These are phyloP conservation scores for Hypoxylon sp. DNA, from an alignment of 2,329 filamentous ascomycete species.

Conservation along the genomic window DNA sequence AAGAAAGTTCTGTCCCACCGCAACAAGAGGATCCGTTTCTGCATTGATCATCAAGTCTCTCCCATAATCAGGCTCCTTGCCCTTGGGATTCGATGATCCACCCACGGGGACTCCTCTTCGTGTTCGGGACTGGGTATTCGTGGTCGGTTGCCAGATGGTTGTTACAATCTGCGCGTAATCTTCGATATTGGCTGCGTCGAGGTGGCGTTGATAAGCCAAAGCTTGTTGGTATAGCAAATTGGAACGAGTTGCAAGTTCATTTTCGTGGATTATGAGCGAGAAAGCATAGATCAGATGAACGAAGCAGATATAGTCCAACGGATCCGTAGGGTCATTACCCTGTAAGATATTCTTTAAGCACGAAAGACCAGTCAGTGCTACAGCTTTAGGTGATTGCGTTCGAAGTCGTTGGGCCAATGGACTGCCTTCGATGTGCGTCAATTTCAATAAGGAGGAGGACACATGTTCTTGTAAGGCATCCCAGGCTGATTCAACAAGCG, in stretches of 20 bases:
- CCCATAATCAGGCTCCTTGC: slow-evolving; percentile 58
- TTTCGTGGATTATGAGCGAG: slow-evolving; percentile 62
- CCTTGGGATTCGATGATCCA: slow-evolving; percentile 56
- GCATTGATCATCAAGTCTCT: slow-evolving; percentile 17
- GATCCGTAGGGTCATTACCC: slow-evolving; percentile 56
- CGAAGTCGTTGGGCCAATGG: slow-evolving; percentile 60
- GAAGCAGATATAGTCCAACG: slow-evolving; percentile 65
- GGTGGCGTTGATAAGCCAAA: slow-evolving; percentile 59
- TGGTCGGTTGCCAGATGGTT: slow-evolving; percentile 65
- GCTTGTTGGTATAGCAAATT: slow-evolving; percentile 64
- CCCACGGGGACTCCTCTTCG: slow-evolving; percentile 35
- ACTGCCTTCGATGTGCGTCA: slow-evolving; percentile 59
- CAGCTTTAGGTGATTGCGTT: slow-evolving; percentile 56
- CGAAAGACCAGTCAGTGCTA: slow-evolving; percentile 61
- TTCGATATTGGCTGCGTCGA: slow-evolving; percentile 57
- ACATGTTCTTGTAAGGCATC: slow-evolving; percentile 64
- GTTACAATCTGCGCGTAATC: slow-evolving; percentile 62
- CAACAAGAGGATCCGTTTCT: slow-evolving; percentile 58
- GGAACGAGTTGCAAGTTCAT: slow-evolving; percentile 56
- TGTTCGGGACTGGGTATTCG: slow-evolving; percentile 50
- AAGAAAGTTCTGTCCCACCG: slow-evolving; percentile 63
- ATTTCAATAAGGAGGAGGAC: slow-evolving; percentile 61
- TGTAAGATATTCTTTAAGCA: slow-evolving; percentile 59
- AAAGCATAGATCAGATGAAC: slow-evolving; percentile 67
- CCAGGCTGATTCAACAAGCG: slow-evolving; percentile 62